Conservation (phyloP, 1,139 yeast genomes). For the Debaryomyces udenii region DNA sequence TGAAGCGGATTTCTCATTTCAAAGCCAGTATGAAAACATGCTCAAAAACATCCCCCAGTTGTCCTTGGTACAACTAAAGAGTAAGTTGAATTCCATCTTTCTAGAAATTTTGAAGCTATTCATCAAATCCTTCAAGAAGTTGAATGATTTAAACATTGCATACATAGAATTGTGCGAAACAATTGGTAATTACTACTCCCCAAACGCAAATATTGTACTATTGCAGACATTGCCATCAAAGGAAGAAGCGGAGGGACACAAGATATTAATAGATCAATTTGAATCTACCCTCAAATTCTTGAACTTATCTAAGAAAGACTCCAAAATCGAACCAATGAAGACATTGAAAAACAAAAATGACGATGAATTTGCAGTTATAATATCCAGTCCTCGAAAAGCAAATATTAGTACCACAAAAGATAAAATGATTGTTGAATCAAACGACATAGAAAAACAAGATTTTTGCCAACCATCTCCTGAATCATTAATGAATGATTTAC, state of each 20-base stretch:
- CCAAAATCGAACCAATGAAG: constrained; percentile 10
- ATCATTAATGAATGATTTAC: constrained; percentile 26
- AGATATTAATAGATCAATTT: constrained; percentile 34
- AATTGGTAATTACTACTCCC: constrained; percentile 28
- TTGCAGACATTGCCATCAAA: constrained; percentile 30
- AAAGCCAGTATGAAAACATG: constrained; percentile 31
- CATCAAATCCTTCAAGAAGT: constrained; percentile 33
- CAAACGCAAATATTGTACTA: constrained; percentile 18
- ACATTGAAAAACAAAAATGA: constrained; percentile 13
- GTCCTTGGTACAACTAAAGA: constrained; percentile 36
- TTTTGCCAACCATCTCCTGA: constrained; percentile 11
- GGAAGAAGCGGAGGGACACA: constrained; percentile 36
- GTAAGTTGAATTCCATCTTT: constrained; percentile 39
- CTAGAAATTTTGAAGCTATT: constrained; percentile 37
- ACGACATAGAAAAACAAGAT: background rate
- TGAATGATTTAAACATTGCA: constrained; percentile 29
- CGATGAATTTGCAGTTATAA: constrained; percentile 32
- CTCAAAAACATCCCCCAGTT: constrained; percentile 31
- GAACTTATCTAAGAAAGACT: constrained; percentile 17
- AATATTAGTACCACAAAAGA: constrained; percentile 1
- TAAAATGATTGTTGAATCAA: background rate
- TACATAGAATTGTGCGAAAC: constrained; percentile 33
- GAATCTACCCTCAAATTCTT: constrained; percentile 28
- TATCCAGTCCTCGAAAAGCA: constrained; percentile 44
- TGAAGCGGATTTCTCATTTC: constrained; percentile 24